Conservation (phyloP, 2,329 filamentous ascomycete species). For the Trichoderma guizhouense region DNA sequence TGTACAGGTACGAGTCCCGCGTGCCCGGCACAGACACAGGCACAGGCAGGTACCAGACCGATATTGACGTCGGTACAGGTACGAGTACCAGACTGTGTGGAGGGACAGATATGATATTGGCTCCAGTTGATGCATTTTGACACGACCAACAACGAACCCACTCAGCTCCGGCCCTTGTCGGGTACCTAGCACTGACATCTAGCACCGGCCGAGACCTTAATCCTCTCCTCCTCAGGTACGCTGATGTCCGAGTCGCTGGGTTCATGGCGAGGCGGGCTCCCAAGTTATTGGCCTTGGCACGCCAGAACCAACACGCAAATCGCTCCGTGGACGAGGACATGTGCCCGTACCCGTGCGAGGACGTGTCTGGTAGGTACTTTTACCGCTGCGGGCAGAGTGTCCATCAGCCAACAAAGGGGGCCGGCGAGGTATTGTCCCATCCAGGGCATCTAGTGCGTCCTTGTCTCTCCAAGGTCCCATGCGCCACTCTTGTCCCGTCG, state of each 20-base stretch:
- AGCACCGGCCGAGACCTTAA: neutral
- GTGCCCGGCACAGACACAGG: neutral
- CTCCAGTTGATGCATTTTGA: neutral
- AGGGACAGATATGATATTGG: neutral
- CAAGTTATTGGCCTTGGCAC: neutral
- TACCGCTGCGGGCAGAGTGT: neutral
- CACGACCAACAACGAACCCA: neutral
- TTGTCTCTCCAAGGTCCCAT: neutral
- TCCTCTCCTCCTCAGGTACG: neutral
- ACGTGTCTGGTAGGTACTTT: neutral
- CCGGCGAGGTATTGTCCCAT: neutral
- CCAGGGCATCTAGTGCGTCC: neutral
- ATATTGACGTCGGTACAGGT: too few species aligned
- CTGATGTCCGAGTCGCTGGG: neutral
- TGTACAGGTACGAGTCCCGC: neutral
- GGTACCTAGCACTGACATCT: neutral
- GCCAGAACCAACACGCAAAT: neutral
- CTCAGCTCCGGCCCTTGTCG: neutral
- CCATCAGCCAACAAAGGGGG: conserved; percentile 1
- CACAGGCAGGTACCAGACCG: neutral
- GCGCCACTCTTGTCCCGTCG: neutral
- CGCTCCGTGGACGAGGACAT: neutral
- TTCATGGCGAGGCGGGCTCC: neutral
- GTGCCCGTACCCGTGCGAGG: neutral
- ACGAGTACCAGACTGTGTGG: neutral